phyloP scores from a whole-genome alignment of 1,139 yeast species.

The Kluyveromyces sp. region DNA sequence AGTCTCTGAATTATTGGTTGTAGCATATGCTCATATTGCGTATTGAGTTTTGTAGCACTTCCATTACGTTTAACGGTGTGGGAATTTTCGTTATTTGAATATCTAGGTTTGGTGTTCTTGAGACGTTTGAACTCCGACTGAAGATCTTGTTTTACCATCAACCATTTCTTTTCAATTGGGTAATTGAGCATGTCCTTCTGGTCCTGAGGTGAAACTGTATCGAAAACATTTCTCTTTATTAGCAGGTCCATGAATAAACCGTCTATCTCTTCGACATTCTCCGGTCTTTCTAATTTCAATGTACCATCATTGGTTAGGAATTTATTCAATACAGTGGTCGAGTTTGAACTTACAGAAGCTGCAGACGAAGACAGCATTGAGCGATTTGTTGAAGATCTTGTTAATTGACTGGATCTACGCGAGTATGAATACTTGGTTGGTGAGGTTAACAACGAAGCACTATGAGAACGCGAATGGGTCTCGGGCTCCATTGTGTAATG shows the following conservation, averaged over 20 bases:
- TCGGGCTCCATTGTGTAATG: conserved; percentile 18
- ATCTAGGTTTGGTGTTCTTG: conserved; percentile 3
- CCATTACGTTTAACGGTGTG: background rate
- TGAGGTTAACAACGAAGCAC: conserved; percentile 12
- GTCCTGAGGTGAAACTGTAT: conserved; percentile 69
- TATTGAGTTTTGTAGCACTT: conserved; percentile 1
- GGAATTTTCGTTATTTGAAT: background rate
- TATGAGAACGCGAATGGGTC: conserved; percentile 19
- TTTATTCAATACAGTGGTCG: conserved; percentile 21
- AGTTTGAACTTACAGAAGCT: conserved; percentile 18
- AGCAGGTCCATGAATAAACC: conserved; percentile 59
- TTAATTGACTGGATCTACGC: conserved; percentile 16
- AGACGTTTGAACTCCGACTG: conserved; percentile 64
- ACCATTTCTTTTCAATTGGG: conserved; percentile 79
- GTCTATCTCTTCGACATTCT: conserved; percentile 53
- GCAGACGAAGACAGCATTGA: conserved; percentile 8
- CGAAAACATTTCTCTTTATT: conserved; percentile 72
- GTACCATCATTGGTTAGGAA: conserved; percentile 27
- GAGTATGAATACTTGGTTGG: conserved; percentile 26
- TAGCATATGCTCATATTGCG: conserved; percentile 8
- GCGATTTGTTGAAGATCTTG: conserved; percentile 1
- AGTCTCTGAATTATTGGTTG: conserved; percentile 6
- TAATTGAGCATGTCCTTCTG: conserved; percentile 72
- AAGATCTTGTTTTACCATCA: conserved; percentile 82
- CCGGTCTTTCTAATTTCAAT: conserved; percentile 45